Base-by-base conservation (phyloP, 371 early-diverging fungal genomes). In the Lichtheimia corymbifera region DNA sequence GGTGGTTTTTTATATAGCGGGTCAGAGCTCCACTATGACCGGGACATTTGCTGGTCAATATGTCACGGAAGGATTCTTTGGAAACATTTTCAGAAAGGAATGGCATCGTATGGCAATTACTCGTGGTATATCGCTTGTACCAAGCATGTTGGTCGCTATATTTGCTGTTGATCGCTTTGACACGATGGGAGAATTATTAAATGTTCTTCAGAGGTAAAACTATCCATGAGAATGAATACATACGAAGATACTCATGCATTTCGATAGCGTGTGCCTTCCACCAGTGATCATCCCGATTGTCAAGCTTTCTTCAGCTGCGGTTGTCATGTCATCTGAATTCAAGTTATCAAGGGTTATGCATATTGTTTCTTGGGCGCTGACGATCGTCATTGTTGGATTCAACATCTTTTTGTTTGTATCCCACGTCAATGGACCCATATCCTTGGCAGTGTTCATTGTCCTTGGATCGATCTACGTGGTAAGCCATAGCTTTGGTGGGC, bases 31-130 rank as follows among this genome's bases (percentile, higher is more conserved):
- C 1, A 89, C 91, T 5, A 88, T 90, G 83, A 86, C 91, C 9
- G 91, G 90, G 14, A 91, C 91, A 6, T 59, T 91, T 40, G 88
- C 89, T 2, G 91, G 91, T 7, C 91, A 90, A 73, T 87, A 84
- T 67, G 90, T 72, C n/a, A 68, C 87, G 6, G 88, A 89, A 63
- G 90, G 90, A 0, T 90, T 89, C 68, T 72, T 83, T 44, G 82
- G 82, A 4, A 68, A 72, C 17, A 73, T 83, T 4, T 87, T 91
- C 71, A 80, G 80, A 43, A 80, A 80, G 59, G 84, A 87, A 42
- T 89, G 90, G 90, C 84, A 87, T 56, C 85, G 91, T 15, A 78
- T 87, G 54, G 79, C 85, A 5, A 61, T 88, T 25, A 90, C 91
- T 2, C 79, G 91, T 18, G 70, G 76, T n/a, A 66, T 88, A 30